A percentile compares a stretch with the other conserved stretches of the same genome.
Conservation (phyloP, 768 basidiomycete genomes). For the Boletus edulis region DNA sequence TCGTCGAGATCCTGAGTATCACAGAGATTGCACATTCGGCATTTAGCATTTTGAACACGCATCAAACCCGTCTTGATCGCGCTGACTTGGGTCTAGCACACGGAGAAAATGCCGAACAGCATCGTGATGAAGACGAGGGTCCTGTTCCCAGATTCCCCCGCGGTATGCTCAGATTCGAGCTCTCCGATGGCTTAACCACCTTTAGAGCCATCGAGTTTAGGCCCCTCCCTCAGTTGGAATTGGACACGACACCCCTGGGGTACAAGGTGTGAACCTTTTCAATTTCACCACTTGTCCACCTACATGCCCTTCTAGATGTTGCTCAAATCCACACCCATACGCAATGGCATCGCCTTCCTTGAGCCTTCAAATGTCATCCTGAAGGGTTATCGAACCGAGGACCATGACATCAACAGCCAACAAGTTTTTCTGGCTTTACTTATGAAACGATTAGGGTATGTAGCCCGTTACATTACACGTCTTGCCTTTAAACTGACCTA, state of each 20-base stretch:
- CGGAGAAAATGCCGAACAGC: constrained; percentile 44
- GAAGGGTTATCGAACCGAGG: constrained; percentile 60
- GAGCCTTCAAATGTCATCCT: constrained; percentile 64
- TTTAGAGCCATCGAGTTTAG: constrained; percentile 80
- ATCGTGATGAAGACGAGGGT: constrained; percentile 57
- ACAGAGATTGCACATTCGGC: constrained; percentile 86
- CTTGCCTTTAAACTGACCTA: not conserved
- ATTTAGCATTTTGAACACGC: constrained; percentile 69
- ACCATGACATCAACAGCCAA: constrained; percentile 58
- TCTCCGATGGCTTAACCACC: constrained; percentile 73
- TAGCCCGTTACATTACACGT: not conserved
- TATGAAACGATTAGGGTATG: constrained; percentile 66
- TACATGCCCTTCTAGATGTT: constrained; percentile 47
- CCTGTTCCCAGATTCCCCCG: constrained; percentile 81
- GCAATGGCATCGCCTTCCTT: constrained; percentile 72
- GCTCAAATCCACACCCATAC: constrained; percentile 65
- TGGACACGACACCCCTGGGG: constrained; percentile 79
- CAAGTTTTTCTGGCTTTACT: constrained; percentile 61
- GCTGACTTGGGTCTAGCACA: constrained; percentile 44
- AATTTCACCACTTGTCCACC: not conserved
- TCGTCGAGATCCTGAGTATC: constrained; percentile 75
- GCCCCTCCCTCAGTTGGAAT: constrained; percentile 56
- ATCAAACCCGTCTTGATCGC: constrained; percentile 60
- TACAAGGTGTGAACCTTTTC: constrained; percentile 57
- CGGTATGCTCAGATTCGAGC: constrained; percentile 69